Evolutionary conservation across 1,284 basidiomycete genomes (phyloP).

Genomic region (Termitomyces sp.): DNA sequence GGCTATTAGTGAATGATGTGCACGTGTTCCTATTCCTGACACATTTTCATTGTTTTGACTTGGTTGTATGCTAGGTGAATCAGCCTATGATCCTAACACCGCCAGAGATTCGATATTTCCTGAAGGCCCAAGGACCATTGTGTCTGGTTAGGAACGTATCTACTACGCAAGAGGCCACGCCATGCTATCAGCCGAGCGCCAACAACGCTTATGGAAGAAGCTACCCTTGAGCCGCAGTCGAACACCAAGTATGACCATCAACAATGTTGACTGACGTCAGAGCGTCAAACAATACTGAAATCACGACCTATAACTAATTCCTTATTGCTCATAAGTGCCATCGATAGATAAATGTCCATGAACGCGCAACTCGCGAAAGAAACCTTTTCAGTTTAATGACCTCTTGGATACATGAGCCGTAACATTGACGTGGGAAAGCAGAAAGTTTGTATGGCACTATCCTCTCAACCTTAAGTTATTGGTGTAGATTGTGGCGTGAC

Average conservation of each 20-base stretch:
- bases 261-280: neutral
- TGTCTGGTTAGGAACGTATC: neutral
- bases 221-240: neutral
- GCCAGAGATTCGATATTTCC: neutral
- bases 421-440: neutral
- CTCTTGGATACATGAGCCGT: neutral
- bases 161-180: neutral
- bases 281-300: neutral
- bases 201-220: neutral
- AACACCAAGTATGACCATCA: neutral
- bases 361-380: neutral
- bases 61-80: neutral
- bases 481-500: neutral
- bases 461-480: neutral
- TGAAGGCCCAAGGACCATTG: neutral
- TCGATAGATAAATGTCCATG: neutral
- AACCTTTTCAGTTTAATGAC: neutral
- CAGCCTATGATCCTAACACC: neutral
- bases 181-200: neutral
- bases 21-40: neutral
- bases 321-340: neutral
- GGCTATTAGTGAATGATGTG: neutral
- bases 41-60: neutral
- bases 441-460: neutral
- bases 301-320: neutral